Conservation (phyloP, 2,329 filamentous ascomycete species). For the Diaporthe capsici region DNA sequence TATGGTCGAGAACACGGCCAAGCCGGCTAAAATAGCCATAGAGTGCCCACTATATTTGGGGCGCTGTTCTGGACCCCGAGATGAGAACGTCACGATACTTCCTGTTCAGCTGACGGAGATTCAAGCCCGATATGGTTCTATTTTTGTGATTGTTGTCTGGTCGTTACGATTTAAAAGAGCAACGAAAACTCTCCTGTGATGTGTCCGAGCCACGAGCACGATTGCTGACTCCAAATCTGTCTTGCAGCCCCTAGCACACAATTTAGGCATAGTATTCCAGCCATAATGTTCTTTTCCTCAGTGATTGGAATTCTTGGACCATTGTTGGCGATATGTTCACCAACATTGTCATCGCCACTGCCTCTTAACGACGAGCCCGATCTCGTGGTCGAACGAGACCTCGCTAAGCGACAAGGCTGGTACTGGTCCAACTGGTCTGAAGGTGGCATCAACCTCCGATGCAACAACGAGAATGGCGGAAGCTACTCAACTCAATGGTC, state of each 20-base stretch:
- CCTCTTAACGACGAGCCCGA: background rate
- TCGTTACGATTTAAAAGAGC: background rate
- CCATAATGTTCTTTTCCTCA: background rate
- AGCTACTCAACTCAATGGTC: slow-evolving; percentile 60
- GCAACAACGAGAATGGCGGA: slow-evolving; percentile 57
- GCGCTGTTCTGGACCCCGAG: slow-evolving; percentile 1
- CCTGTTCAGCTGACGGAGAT: too few species aligned
- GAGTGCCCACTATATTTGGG: background rate
- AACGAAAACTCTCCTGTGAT: background rate
- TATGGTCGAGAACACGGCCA: background rate
- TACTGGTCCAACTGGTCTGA: slow-evolving; percentile 63
- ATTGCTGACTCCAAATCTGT: background rate
- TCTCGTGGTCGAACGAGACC: background rate
- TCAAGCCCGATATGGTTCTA: too few species aligned
- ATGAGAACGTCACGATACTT: too few species aligned
- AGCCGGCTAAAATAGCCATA: background rate
- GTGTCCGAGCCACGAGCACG: background rate
- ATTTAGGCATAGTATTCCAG: background rate
- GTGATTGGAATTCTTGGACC: background rate
- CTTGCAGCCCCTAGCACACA: too few species aligned
- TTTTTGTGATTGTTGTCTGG: too few species aligned
- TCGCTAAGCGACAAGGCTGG: slow-evolving; percentile 52
- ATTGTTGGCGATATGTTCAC: background rate
- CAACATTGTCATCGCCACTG: background rate
- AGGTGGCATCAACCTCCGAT: slow-evolving; percentile 55